Percentiles rank a stretch among this genome's conserved stretches.
Conservation (phyloP, 139 green algal species). For the Ettlia oleoabundans region DNA sequence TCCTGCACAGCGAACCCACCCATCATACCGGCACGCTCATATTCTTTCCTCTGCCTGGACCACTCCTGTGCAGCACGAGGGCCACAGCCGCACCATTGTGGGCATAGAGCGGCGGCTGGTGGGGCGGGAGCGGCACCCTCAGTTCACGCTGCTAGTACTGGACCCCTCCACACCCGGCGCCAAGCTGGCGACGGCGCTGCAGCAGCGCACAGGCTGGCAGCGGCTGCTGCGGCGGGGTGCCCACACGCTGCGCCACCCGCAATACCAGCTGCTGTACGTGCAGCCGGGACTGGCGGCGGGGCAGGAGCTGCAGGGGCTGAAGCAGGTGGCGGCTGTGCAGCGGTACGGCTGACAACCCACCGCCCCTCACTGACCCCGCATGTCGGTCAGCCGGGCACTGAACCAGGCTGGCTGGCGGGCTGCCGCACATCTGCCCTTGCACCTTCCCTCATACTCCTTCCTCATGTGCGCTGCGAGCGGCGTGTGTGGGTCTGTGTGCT, state of each 20-base stretch:
- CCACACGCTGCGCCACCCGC: constrained; percentile 29
- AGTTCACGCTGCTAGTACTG: constrained; percentile 26
- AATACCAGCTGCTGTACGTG: constrained; percentile 35
- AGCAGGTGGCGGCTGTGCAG: not conserved
- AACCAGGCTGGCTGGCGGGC: no score
- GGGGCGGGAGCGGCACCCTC: not conserved
- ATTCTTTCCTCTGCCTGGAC: not conserved
- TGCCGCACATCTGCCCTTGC: no score
- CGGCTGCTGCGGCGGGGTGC: constrained; percentile 21
- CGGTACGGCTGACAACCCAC: not conserved
- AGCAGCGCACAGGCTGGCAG: constrained; percentile 18
- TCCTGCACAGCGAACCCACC: no score
- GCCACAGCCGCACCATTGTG: constrained; percentile 29
- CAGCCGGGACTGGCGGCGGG: constrained; percentile 3
- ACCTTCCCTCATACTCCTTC: no score
- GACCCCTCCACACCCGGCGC: not conserved
- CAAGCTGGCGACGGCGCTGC: constrained; percentile 10
- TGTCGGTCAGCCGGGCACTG: no score
- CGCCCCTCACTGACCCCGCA: no score
- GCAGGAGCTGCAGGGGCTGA: constrained; percentile 1
- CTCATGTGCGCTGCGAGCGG: no score
- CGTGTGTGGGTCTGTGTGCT: no score
- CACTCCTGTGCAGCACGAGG: constrained; percentile 29
- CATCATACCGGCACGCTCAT: not conserved
- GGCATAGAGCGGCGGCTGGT: constrained; percentile 29